Conservation (phyloP, 768 basidiomycete species). For the Neoboletus brunneissimus region DNA sequence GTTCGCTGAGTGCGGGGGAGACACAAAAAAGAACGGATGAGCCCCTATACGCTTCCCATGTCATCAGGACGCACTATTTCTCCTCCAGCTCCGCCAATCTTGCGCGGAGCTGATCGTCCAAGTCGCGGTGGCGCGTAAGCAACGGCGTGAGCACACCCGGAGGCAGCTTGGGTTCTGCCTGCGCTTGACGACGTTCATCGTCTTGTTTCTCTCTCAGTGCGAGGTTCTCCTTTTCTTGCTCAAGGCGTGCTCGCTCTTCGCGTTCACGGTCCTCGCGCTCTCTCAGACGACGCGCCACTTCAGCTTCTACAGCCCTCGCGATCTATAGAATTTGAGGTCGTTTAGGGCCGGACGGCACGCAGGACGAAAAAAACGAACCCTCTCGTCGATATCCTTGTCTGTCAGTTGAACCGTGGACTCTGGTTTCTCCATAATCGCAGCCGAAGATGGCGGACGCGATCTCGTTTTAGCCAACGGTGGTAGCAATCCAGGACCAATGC, state of each 20-base stretch:
- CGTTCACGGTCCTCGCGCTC: constrained; percentile 36
- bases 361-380: constrained; percentile 38
- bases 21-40: neutral
- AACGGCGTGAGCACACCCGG: constrained; percentile 55
- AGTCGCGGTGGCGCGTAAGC: constrained; percentile 61
- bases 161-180: constrained; percentile 20
- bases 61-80: constrained; percentile 57
- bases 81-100: constrained; percentile 68
- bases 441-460: constrained; percentile 18
- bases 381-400: constrained; percentile 72
- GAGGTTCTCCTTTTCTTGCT: constrained; percentile 29
- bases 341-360: neutral
- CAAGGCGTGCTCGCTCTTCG: constrained; percentile 31
- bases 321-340: constrained; percentile 43
- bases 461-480: constrained; percentile 21
- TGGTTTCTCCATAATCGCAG: constrained; percentile 12
- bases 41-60: constrained; percentile 5
- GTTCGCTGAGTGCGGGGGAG: constrained; percentile 42
- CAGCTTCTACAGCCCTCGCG: constrained; percentile 67
- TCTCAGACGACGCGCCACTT: constrained; percentile 65
- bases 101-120: constrained; percentile 63
- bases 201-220: constrained; percentile 14
- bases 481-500: constrained; percentile 25
- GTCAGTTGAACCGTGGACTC: constrained; percentile 37
- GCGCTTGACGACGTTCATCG: constrained; percentile 7